phyloP scores from a whole-genome alignment of 495 filamentous ascomycete genomes.

The Lophium mytilinum region DNA sequence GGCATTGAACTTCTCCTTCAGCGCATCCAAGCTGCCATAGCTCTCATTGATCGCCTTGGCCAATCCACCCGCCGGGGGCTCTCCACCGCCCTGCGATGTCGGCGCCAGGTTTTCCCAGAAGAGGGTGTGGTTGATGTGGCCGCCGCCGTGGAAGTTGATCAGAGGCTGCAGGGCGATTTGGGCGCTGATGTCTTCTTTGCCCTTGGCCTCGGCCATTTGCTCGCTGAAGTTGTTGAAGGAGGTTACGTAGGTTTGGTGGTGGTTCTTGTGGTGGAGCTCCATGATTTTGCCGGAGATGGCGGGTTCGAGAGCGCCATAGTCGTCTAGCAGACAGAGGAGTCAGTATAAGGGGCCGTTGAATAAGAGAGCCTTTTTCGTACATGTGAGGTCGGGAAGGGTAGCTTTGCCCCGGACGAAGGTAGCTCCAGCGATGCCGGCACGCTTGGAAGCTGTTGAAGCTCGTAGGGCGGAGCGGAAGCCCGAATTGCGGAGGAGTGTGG shows the following conservation, averaged over 20 bases:
- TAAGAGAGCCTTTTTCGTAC: constrained; percentile 44
- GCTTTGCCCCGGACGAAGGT: constrained; percentile 80
- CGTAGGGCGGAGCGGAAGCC: constrained; percentile 48
- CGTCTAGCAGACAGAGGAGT: constrained; percentile 24
- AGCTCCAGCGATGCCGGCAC: constrained; percentile 57
- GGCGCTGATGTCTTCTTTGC: constrained; percentile 50
- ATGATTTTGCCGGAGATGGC: constrained; percentile 95
- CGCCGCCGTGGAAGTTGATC: constrained; percentile 93
- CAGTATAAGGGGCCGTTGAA: neutral
- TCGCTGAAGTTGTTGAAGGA: constrained; percentile 58
- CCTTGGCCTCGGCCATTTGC: constrained; percentile 51
- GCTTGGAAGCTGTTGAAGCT: constrained; percentile 39
- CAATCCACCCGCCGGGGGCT: constrained; percentile 59
- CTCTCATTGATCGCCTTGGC: constrained; percentile 63
- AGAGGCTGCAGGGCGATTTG: constrained; percentile 76
- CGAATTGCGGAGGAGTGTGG: constrained; percentile 45
- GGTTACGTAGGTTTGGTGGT: constrained; percentile 75
- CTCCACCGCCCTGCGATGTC: constrained; percentile 62
- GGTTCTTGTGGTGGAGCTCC: constrained; percentile 80
- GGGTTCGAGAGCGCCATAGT: constrained; percentile 73
- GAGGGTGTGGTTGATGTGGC: constrained; percentile 84
- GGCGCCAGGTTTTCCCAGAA: constrained; percentile 93
- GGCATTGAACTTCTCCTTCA: constrained; percentile 70
- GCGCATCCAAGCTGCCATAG: constrained; percentile 63
- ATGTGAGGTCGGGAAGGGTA: constrained; percentile 87